A percentile compares a stretch with the other conserved stretches of the same genome.
phyloP scores from a whole-genome alignment of 345 rosid genomes.

The Anacardium occidentale region DNA sequence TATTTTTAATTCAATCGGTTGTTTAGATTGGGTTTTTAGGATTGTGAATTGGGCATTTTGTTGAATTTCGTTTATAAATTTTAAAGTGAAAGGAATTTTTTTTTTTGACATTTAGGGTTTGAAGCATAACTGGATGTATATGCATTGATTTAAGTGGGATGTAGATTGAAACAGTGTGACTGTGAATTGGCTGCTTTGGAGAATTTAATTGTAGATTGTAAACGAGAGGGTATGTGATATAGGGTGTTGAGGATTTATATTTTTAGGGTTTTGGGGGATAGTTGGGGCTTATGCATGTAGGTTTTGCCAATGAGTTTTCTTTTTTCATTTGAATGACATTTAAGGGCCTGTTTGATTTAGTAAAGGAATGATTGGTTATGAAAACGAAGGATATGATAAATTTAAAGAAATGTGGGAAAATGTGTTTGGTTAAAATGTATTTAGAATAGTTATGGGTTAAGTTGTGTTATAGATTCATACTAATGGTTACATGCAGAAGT shows the following conservation, averaged over 20 bases:
- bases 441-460: neutral
- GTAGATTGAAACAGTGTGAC: neutral
- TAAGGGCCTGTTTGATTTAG: too few relatives aligned
- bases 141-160: neutral
- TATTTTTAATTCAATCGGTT: neutral
- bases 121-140: neutral
- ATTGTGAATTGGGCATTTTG: neutral
- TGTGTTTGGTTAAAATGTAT: too few relatives aligned
- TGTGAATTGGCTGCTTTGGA: neutral
- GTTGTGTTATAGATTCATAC: neutral
- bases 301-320: too few relatives aligned
- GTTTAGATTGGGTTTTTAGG: neutral
- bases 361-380: neutral
- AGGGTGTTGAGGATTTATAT: neutral
- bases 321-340: neutral
- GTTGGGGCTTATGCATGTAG: too few relatives aligned
- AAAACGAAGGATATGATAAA: too few relatives aligned
- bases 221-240: neutral
- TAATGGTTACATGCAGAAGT: neutral
- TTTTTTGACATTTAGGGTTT: neutral
- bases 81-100: conserved; percentile 1
- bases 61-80: neutral
- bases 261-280: neutral
- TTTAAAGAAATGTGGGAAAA: too few relatives aligned
- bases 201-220: neutral